These are phyloP conservation scores for Sporothrix pallida DNA, from an alignment of 2,329 filamentous ascomycete species.

Conservation along the genomic window DNA sequence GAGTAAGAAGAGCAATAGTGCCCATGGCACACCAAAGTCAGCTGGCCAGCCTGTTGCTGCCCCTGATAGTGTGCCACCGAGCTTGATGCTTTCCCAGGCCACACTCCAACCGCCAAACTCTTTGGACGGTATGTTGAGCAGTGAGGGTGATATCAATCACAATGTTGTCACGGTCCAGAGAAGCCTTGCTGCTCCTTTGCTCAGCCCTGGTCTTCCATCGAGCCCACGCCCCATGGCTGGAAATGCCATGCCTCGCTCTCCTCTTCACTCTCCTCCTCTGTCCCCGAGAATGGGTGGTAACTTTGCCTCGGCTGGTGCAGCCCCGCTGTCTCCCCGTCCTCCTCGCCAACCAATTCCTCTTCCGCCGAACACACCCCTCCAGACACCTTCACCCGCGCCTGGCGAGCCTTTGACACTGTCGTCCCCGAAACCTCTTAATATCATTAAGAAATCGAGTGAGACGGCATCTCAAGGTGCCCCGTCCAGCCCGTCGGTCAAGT, in stretches of 20 bases:
- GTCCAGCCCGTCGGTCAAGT: constrained; percentile 33
- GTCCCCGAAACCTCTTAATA: constrained; percentile 51
- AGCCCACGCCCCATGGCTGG: constrained; percentile 64
- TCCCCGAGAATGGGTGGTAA: constrained; percentile 62
- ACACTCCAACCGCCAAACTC: constrained; percentile 53
- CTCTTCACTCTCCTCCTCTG: constrained; percentile 68
- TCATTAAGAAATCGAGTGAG: constrained; percentile 46
- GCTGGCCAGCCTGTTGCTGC: constrained; percentile 45
- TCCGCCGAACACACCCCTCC: constrained; percentile 70
- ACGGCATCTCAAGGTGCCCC: constrained; percentile 41
- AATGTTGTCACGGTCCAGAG: constrained; percentile 17
- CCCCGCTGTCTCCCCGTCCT: constrained; percentile 69
- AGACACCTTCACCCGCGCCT: constrained; percentile 58
- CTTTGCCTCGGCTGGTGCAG: constrained; percentile 36
- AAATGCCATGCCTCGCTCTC: constrained; percentile 52
- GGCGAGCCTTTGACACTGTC: constrained; percentile 45
- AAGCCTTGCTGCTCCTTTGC: constrained; percentile 50
- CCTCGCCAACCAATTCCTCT: constrained; percentile 75
- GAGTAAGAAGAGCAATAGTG: constrained; percentile 63
- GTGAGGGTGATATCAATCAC: constrained; percentile 39
- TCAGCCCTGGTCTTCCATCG: constrained; percentile 65
- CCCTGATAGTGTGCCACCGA: constrained; percentile 48
- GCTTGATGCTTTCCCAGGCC: constrained; percentile 46
- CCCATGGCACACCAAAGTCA: constrained; percentile 55
- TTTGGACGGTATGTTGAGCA: constrained; percentile 58